Evolutionary conservation across 2,329 filamentous ascomycete genomes (phyloP), one percentile per base, ranked within the genome.

Genomic region (Fusarium mangiferae): DNA sequence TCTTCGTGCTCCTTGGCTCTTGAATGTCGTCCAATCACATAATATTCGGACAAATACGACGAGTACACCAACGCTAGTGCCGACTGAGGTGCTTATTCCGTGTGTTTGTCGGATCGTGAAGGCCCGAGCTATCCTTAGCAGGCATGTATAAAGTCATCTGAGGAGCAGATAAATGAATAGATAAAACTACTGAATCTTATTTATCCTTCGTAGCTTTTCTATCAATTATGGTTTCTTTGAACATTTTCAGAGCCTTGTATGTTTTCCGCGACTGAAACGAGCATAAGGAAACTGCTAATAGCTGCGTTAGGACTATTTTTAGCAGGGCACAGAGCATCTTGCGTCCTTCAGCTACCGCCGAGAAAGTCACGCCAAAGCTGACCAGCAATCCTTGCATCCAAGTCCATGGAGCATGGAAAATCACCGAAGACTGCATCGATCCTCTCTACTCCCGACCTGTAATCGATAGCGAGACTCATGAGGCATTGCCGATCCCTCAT

Each of bases 211-310:
- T 12, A 20, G 18, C 0, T 18, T 18, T 2, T 44, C 15, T 20
- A 10, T 14, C 6, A 18, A 24, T 11, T 0, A 35, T 52, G 48
- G 17, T 52, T 4, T 35, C 17, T 24, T 24, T 36, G 5, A 35
- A 35, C 3, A 11, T 52, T 12, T n/a, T 26, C 7, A 6, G 3
- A 20, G 11, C 30, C 5, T 35, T 52, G 48, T 35, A 24, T 26
- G 30, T 6, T 6, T 17, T 35, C 7, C 22, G 13, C 3, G 11
- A 15, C 12, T 5, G 5, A 13, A 26, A 9, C 4, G 2, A 6
- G 7, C 0, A 35, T 2, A 0, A 14, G 7, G 14, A 24, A 14
- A 24, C 11, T 2, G 4, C 0, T 48, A 11, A 48, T 6, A 28
- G 4, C 14, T 48, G 4, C 2, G 0, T 24, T 15, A 48, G 48